Evolutionary conservation across 768 basidiomycete species (phyloP), one percentile per base, ranked within the genome.

Genomic region (Boletus huronensis): DNA sequence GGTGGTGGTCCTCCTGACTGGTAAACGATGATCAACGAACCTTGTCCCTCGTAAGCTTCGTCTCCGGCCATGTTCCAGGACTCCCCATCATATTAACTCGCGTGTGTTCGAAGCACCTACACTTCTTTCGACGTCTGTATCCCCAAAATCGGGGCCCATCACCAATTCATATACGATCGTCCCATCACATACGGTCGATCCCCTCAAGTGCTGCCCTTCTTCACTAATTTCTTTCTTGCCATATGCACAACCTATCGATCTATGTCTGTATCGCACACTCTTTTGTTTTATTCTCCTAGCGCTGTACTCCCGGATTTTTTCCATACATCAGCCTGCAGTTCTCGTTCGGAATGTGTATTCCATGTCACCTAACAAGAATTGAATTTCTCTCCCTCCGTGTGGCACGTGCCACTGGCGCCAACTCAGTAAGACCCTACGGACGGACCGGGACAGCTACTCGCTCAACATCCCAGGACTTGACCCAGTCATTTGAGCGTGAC

Each of bases 1-100:
- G 64, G 57, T 8, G 38, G 45, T 3, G 48, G 53, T 16, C 43
- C 54, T 41, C 58, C 70, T 9, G 71, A 72, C 63, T 70, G 69
- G 69, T 68, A 59, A 55, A 45, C 34, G 8, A 25, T 46, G 48
- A 50, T 39, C 23, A n/a, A 39, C 11, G 31, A 39, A 16, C 11
- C 41, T 45, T 38, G 21, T 26, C 25, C 28, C 55, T 53, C 47
- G 61, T 67, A 49, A 54, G 64, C 19, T 21, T 50, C 6, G 41
- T 48, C 50, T 38, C 32, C 17, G 17, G 14, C n/a, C 9, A 17
- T 48, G 25, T 53, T 48, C 25, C 17, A 29, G 17, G 29, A 32
- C 52, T 16, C n/a, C 21, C 13, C 16, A 25, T 38, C 19, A 41
- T 40, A 34, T 46, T 64, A 23, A 64, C 49, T n/a, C 19, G 21